Conservation (phyloP, 352 stramenopile species). For the Phytophthora tubulina region DNA sequence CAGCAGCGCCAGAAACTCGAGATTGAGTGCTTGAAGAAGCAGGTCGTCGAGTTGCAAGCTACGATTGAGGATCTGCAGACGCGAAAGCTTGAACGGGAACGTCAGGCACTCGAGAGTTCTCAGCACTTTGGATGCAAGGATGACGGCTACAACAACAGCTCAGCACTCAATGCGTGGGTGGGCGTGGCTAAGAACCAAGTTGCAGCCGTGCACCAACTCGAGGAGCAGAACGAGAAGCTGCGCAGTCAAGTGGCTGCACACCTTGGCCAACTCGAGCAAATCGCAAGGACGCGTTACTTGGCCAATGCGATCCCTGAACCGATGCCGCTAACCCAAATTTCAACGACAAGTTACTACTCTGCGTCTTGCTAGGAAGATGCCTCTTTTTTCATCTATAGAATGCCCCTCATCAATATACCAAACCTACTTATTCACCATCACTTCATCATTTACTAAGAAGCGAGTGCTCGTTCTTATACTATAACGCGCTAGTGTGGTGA, state of each 20-base stretch:
- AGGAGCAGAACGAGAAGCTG: constrained; percentile 54
- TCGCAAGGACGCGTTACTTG: constrained; percentile 24
- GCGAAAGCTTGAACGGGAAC: constrained; percentile 37
- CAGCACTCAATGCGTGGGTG: constrained; percentile 15
- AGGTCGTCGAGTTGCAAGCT: constrained; percentile 41
- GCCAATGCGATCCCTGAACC: constrained; percentile 15
- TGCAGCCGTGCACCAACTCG: constrained; percentile 32
- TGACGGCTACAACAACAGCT: not conserved
- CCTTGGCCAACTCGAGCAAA: constrained; percentile 35
- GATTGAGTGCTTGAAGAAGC: constrained; percentile 39
- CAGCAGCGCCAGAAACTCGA: constrained; percentile 50
- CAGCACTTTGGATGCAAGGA: not conserved
- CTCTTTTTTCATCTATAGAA: constrained; percentile 1
- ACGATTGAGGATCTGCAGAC: constrained; percentile 34
- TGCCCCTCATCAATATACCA: not conserved
- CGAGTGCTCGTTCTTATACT: not conserved
- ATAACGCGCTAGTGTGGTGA: too few relatives aligned
- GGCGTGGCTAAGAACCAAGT: constrained; percentile 27
- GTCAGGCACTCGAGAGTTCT: not conserved
- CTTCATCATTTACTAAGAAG: not conserved
- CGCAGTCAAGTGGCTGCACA: constrained; percentile 38
- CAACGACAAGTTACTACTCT: constrained; percentile 13
- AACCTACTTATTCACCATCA: constrained; percentile 1
- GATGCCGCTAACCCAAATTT: constrained; percentile 6
- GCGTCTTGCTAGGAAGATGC: constrained; percentile 18